Conservation (phyloP, 305 asterid genomes). For the Plantago coronopus region DNA sequence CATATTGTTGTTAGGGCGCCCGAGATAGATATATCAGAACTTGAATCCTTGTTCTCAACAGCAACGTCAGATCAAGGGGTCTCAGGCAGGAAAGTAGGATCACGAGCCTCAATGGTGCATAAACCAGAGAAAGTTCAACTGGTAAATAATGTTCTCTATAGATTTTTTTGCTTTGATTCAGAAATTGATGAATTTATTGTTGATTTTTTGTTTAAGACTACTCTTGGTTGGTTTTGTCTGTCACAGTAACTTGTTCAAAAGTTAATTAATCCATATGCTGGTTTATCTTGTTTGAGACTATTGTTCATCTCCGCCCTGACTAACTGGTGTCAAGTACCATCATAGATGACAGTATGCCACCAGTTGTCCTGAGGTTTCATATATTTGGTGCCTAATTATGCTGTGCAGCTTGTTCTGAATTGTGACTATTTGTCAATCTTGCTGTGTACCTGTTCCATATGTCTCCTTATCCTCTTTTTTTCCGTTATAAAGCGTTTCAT, state of each 20-base stretch:
- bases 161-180: conserved; percentile 12
- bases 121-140: conserved; percentile 92
- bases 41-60: conserved; percentile 88
- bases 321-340: not conserved
- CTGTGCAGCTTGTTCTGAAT: not conserved
- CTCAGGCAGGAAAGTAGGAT: conserved; percentile 50
- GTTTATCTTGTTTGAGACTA: not conserved
- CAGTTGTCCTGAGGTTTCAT: not conserved
- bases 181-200: not conserved
- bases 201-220: conserved; percentile 3
- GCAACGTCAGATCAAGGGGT: conserved; percentile 55
- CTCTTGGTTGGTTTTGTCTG: conserved; percentile 8
- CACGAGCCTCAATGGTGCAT: conserved; percentile 50
- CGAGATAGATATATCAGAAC: conserved; percentile 89
- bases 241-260: not conserved
- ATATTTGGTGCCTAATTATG: not conserved
- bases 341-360: not conserved
- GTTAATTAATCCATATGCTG: no score
- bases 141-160: conserved; percentile 43
- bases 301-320: not conserved
- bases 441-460: no score
- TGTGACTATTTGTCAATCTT: not conserved
- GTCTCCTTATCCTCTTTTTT: no score
- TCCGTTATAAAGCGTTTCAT: not conserved
- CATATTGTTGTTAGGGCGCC: conserved; percentile 58